phyloP scores from a whole-genome alignment of 1,139 yeast genomes.

The Yamadazyma oceani region DNA sequence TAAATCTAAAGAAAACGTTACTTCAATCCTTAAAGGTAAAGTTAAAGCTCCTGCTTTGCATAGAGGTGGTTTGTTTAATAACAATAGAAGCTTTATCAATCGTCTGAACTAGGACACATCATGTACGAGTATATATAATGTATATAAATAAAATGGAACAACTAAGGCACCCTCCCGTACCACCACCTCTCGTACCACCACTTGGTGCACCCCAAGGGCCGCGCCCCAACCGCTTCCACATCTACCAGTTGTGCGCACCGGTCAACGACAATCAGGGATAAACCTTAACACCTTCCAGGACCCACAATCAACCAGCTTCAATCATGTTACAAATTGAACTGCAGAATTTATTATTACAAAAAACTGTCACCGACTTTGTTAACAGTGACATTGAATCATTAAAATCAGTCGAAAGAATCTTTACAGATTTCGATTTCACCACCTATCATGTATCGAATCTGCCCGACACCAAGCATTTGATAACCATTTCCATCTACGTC shows the following conservation, averaged over 20 bases:
- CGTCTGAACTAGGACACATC: slow-evolving; percentile 4
- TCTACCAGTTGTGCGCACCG: not conserved
- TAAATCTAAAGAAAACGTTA: slow-evolving; percentile 31
- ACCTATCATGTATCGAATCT: slow-evolving; percentile 90
- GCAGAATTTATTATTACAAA: slow-evolving; percentile 42
- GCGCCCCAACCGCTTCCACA: no score
- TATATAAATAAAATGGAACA: slow-evolving; percentile 1
- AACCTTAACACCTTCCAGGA: not conserved
- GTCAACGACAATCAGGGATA: no score
- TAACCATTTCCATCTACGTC: slow-evolving; percentile 68
- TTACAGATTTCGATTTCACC: slow-evolving; percentile 94
- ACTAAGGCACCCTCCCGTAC: no score
- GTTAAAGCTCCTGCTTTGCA: slow-evolving; percentile 47
- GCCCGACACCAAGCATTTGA: slow-evolving; percentile 57
- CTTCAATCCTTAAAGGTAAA: slow-evolving; percentile 36
- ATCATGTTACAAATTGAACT: slow-evolving; percentile 47
- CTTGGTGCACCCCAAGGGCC: no score
- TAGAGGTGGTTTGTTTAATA: slow-evolving; percentile 34
- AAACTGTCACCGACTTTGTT: slow-evolving; percentile 41
- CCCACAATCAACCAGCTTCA: not conserved
- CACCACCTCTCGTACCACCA: no score
- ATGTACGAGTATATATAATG: no score
- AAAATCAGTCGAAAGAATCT: slow-evolving; percentile 78
- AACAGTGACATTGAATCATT: slow-evolving; percentile 31
- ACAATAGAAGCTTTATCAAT: slow-evolving; percentile 13